Base-by-base conservation (phyloP, 108 stramenopile genomes). In the Cyclotella choctawhatcheeana region DNA sequence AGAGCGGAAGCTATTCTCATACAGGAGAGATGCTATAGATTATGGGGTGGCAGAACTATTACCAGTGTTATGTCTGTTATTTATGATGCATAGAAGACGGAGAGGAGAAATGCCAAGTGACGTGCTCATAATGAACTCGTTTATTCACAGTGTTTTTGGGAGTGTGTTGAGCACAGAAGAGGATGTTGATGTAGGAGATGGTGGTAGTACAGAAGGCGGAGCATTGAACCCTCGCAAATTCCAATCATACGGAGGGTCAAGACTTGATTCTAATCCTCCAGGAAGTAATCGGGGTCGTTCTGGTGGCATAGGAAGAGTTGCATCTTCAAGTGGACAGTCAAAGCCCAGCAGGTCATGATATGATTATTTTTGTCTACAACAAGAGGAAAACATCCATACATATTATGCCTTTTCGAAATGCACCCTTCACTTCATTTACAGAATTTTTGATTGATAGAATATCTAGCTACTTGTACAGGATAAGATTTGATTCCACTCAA, bases 131-230 rank as follows among this genome's bases (percentile, higher is more conserved):
- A 71, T 70, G 34, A 61, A 72, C 55, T 73, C 78, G 31, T 60
- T 79, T 17, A 63, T 72, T 48, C 72, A 68, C 52, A 79, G 70
- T 58, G 32, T 79, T n/a, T 79, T 79, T 50, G 71, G 67, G 47
- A 79, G 67, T 58, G 64, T 47, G 40, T 61, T 72, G 44, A 58
- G 71, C 30, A 43, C 37, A 29, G n/a, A 55, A 7, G 74, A 76
- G 10, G 59, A 29, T 27, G 40, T 27, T 21, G 30, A 40, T 58
- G 7, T 58, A 51, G 74, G 54, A 54, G 43, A 26, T 17, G 60
- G 26, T 43, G 26, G 21, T 21, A 32, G 21, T 40, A 31, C 21
- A 40, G 35, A 14, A 0, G 32, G 5, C 21, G 44, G 44, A 55
- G 67, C 30, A 35, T 18, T 63, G 30, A 60, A 65, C 44, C 35